Percentiles rank a stretch among this genome's conserved stretches.
These are phyloP conservation scores for Lindgomyces ingoldianus DNA, from an alignment of 495 filamentous ascomycete species.

Conservation along the genomic window DNA sequence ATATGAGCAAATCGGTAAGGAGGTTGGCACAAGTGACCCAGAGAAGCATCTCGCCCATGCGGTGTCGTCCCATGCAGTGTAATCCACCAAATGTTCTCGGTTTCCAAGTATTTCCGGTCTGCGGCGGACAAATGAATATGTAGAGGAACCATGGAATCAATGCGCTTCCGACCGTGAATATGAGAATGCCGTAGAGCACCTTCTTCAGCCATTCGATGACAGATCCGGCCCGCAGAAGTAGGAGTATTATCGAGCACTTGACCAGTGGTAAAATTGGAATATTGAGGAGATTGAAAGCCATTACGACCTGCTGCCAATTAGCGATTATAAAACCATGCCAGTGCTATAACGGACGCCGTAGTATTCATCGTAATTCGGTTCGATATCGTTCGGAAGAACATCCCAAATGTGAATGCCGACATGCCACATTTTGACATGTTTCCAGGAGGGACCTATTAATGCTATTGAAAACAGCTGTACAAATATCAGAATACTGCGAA, in stretches of 20 bases:
- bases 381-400: conserved; percentile 25
- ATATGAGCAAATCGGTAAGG: conserved; percentile 35
- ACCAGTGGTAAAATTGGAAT: conserved; percentile 35
- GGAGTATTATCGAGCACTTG: conserved; percentile 32
- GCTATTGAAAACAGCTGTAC: conserved; percentile 28
- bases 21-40: conserved; percentile 37
- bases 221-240: conserved; percentile 32
- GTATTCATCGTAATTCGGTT: conserved; percentile 34
- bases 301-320: conserved; percentile 20
- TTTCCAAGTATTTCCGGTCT: conserved; percentile 34
- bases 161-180: conserved; percentile 28
- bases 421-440: conserved; percentile 38
- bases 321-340: background rate
- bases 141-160: conserved; percentile 34
- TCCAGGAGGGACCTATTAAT: conserved; percentile 33
- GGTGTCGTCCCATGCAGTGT: conserved; percentile 30
- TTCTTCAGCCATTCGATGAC: conserved; percentile 35
- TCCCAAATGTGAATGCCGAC: conserved; percentile 32
- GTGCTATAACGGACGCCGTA: conserved; percentile 17
- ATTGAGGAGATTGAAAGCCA: conserved; percentile 36
- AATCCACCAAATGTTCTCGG: conserved; percentile 35
- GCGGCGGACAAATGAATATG: conserved; percentile 36
- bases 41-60: conserved; percentile 34
- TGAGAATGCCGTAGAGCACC: conserved; percentile 31
- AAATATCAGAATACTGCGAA: background rate